A percentile compares a stretch with the other conserved stretches of the same genome.
phyloP scores from a whole-genome alignment of 192 early-diverging fungal genomes.

The Backusella tuberculispora region DNA sequence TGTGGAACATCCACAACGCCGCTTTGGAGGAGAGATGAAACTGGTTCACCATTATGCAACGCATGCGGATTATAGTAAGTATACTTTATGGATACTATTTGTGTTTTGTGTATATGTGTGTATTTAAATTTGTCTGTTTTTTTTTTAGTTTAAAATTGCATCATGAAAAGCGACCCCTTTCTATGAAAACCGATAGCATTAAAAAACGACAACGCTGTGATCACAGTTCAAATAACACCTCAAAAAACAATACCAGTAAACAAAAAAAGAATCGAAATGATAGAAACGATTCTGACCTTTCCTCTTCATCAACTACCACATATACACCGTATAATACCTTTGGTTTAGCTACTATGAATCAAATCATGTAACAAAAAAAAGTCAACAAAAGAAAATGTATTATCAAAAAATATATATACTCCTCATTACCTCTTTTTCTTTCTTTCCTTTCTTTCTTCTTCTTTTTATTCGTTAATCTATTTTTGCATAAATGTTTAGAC shows the following conservation, averaged over 20 bases:
- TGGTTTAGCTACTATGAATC: slow-evolving; percentile 15
- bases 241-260: background rate
- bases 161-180: slow-evolving; percentile 37
- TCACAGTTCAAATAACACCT: background rate
- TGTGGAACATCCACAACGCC: slow-evolving; percentile 89
- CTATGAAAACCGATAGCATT: slow-evolving; percentile 36
- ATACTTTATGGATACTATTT: slow-evolving; percentile 30
- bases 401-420: background rate
- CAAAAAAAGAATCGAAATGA: slow-evolving; percentile 4
- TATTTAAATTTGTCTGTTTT: background rate
- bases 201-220: slow-evolving; percentile 39
- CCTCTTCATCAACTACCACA: background rate
- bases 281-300: background rate
- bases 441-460: background rate
- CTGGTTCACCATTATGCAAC: slow-evolving; percentile 60
- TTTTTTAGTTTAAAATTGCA: slow-evolving; percentile 35
- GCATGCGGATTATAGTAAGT: slow-evolving; percentile 63
- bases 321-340: slow-evolving; percentile 17
- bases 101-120: background rate
- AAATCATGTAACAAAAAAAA: background rate
- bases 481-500: background rate
- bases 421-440: background rate
- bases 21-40: slow-evolving; percentile 84
- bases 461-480: no score
- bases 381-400: no score